These are phyloP conservation scores for Chaetomiaceae sp. DNA, from an alignment of 2,329 filamentous ascomycete genomes.

Conservation along the genomic window DNA sequence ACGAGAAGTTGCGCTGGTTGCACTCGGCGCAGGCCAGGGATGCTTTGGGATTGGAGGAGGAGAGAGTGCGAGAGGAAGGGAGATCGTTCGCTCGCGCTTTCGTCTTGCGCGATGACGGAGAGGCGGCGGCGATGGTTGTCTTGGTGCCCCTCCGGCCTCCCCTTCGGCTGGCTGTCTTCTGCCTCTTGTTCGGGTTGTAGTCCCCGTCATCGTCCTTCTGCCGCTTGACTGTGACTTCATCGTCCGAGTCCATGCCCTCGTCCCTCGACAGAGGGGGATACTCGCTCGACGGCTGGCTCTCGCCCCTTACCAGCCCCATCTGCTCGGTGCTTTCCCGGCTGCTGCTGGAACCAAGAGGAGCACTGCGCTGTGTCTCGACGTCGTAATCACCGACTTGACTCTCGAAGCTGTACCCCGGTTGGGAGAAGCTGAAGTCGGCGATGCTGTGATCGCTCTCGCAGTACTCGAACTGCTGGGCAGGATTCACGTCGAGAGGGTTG, in stretches of 20 bases:
- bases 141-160: background rate
- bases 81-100: background rate
- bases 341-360: conserved; percentile 16
- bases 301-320: conserved; percentile 19
- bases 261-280: conserved; percentile 15
- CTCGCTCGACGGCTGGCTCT: conserved; percentile 17
- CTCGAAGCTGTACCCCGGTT: conserved; percentile 32
- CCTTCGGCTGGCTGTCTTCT: conserved; percentile 1
- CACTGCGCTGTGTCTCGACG: conserved; percentile 17
- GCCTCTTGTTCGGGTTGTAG: conserved; percentile 19
- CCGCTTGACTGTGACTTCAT: conserved; percentile 14
- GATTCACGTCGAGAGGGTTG: conserved; percentile 34
- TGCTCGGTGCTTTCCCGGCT: conserved; percentile 29
- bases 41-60: conserved; percentile 1
- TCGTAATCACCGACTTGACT: conserved; percentile 28
- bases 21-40: conserved; percentile 36
- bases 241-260: conserved; percentile 11
- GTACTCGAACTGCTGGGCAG: conserved; percentile 29
- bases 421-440: conserved; percentile 25
- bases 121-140: background rate
- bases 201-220: conserved; percentile 16
- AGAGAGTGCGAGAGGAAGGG: background rate
- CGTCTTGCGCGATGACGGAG: background rate
- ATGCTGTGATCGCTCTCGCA: conserved; percentile 29
- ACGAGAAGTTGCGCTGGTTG: conserved; percentile 39